Evolutionary conservation across 1,284 basidiomycete genomes (phyloP), one percentile per base, ranked within the genome.

Genomic region (Trichosporon asahii): DNA sequence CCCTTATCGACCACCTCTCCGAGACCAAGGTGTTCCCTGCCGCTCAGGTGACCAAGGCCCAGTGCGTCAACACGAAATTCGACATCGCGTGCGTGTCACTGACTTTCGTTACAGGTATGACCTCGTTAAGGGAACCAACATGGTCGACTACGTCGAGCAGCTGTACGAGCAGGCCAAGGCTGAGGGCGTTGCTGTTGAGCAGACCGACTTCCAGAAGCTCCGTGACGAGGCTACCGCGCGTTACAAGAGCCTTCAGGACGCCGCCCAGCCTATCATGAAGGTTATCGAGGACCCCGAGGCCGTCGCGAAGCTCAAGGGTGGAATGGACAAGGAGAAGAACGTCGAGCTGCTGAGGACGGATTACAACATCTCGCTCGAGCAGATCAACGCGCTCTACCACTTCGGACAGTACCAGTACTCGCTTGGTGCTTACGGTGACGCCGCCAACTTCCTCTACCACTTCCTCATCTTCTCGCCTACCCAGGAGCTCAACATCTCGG

Each of bases 351-450:
- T 99, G 79, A 93, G 94, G 85, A 93, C 96, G 70, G 91, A 97
- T 82, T 96, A 96, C 86, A 88, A 90, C 75, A 89, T 99, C 73
- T 95, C 92, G 31, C 86, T 92, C 70, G 94, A 97, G 72, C 93
- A 98, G 89, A 97, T 99, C 83, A 93, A 91, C 66, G 93, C 93
- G 2, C 88, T 99, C 9, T 99, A 99, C 87, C 94, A 94, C 85
- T 98, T 96, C 84, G 97, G 96, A 69, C 91, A 98, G 82, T 98
- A 95, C 87, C 95, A 97, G 85, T 99, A 94, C 86, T 94, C 95
- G 40, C 94, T 94, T 81, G 96, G 97, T 68, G 94, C 95, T 84
- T 99, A 99, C 87, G 91, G 89, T 75, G 93, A 93, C 72, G 95
- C 97, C 23, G 94, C 95, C 67, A 95, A 98, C 84, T 98, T 97